Conservation (phyloP, 441 rosid species). For the Pelargonium fulgidum region DNA sequence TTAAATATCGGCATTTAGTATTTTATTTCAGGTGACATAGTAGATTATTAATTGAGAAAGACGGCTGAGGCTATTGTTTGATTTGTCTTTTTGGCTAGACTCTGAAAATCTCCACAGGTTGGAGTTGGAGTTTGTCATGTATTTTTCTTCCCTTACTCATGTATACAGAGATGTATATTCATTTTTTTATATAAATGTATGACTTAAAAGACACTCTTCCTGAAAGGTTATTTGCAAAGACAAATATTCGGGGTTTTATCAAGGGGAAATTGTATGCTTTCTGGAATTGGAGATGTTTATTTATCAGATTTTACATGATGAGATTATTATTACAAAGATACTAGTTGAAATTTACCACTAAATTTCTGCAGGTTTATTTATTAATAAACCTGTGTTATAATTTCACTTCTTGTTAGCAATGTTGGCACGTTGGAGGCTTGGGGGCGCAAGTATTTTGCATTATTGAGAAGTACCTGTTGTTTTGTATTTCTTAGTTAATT, state of each 20-base stretch:
- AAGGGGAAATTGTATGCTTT: background rate
- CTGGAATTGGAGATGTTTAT: background rate
- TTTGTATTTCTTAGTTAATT: background rate
- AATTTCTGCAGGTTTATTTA: background rate
- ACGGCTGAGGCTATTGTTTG: background rate
- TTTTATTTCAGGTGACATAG: background rate
- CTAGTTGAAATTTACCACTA: background rate
- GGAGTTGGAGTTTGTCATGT: background rate
- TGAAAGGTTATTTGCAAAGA: background rate
- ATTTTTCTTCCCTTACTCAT: conserved; percentile 3
- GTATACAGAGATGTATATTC: background rate
- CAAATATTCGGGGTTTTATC: background rate
- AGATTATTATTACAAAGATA: background rate
- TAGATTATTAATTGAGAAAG: background rate
- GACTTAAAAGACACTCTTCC: conserved; percentile 1
- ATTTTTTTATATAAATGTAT: background rate
- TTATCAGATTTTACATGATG: background rate
- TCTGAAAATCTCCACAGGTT: background rate
- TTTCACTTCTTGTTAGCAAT: background rate
- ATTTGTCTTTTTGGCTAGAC: background rate
- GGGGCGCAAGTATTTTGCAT: background rate
- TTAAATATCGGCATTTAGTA: background rate
- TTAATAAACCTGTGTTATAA: background rate
- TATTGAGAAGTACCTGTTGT: background rate
- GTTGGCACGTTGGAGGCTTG: background rate